These are phyloP conservation scores for Isatis lusitanica DNA, from an alignment of 441 rosid genomes.

Conservation along the genomic window DNA sequence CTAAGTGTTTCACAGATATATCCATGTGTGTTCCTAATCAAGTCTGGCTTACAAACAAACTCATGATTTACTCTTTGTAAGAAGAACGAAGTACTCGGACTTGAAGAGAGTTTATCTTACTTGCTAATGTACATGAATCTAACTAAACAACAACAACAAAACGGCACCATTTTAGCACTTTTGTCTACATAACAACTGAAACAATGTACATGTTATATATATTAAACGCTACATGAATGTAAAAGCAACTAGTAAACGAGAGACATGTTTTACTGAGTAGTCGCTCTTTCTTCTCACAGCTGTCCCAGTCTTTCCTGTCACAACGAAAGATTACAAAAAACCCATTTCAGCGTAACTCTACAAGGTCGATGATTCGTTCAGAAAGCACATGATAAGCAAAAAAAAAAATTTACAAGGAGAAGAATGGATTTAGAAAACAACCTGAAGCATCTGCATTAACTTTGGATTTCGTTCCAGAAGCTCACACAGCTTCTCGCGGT, in stretches of 20 bases:
- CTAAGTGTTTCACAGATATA: background rate
- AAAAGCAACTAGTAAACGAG: conserved; percentile 8
- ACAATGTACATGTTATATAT: conserved; percentile 35
- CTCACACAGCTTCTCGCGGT: conserved; percentile 91
- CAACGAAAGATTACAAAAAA: conserved; percentile 23
- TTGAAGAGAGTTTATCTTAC: background rate
- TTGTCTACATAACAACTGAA: conserved; percentile 21
- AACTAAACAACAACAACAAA: conserved; percentile 33
- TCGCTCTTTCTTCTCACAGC: conserved; percentile 40
- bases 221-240: conserved; percentile 14
- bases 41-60: background rate
- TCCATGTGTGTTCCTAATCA: background rate
- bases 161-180: conserved; percentile 16
- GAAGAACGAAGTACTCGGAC: background rate
- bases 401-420: background rate
- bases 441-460: conserved; percentile 99
- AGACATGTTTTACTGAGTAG: background rate
- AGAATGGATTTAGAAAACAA: conserved; percentile 20
- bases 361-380: background rate
- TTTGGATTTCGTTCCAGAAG: conserved; percentile 96
- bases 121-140: conserved; percentile 29
- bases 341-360: conserved; percentile 12
- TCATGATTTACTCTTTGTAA: background rate
- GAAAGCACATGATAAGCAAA: background rate
- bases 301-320: conserved; percentile 83